Evolutionary conservation across 2,329 filamentous ascomycete genomes (phyloP), one percentile per base, ranked within the genome.

Genomic region (Fusarium concolor): DNA sequence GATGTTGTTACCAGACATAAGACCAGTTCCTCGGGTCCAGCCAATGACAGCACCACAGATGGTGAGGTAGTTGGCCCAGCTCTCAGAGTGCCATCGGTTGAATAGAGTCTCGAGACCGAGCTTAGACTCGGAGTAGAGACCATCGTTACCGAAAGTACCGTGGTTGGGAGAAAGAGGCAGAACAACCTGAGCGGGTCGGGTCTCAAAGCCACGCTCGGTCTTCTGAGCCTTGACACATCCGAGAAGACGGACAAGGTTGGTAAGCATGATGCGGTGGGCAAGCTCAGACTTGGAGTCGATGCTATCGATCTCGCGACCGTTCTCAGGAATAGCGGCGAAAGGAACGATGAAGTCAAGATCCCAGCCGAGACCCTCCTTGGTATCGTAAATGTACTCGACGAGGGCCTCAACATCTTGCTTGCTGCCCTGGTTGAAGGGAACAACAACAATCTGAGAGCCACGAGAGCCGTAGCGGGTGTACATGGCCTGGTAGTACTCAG

Each of bases 401-500:
- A 99, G 86, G 45, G 94, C 94, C 79, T 98, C 93, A 35, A 97
- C 92, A 78, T 99, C 96, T 79, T 98, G 95, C 83, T 97, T 96
- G 84, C 95, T 98, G 68, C 95, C 96, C 80, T 97, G 94, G 81
- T 99, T 99, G 88, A 99, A 99, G 49, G 96, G 96, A 56, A 98
- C 96, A 56, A 99, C 96, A 39, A 99, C 93, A 56, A 99, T 90
- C 82, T 98, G 94, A 59, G 96, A 98, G 69, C 96, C 96, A 70
- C 93, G 92, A 64, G 93, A 93, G 75, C 96, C 96, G 75, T 92
- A 97, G 64, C 94, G 92, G 67, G 94, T 92, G 80, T 99, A 99
- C 92, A 99, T 98, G 58, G 93, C 90, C 82, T 99, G 96, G 83
- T 99, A 99, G 84, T 98, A 99, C 83, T 99, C 96, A 8, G 96